These are phyloP conservation scores for Penicillium paneum DNA, from an alignment of 2,329 filamentous ascomycete genomes.

Conservation along the genomic window DNA sequence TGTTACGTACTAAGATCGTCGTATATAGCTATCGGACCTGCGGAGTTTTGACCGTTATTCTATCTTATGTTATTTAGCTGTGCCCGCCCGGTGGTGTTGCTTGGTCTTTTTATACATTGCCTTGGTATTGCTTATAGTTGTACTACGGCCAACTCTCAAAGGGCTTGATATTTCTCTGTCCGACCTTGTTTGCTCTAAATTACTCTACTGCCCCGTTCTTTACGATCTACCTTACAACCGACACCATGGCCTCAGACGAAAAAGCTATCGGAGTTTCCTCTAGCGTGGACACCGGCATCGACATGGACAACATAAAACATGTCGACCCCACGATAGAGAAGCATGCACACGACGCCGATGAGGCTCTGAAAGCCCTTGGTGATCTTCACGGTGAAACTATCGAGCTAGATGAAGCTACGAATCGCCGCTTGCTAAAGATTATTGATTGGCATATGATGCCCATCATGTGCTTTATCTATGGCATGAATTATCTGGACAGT, in stretches of 20 bases:
- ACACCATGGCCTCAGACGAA: conserved; percentile 31
- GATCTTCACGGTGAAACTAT: conserved; percentile 50
- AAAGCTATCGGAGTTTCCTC: conserved; percentile 36
- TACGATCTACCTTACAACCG: neutral
- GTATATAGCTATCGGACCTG: neutral
- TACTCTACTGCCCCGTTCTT: too few species aligned
- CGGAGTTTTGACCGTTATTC: neutral
- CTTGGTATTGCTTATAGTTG: neutral
- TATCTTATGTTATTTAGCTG: neutral
- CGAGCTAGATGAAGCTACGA: conserved; percentile 55
- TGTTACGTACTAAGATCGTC: neutral
- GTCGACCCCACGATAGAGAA: conserved; percentile 43
- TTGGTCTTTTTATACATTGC: neutral
- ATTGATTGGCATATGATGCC: conserved; percentile 64
- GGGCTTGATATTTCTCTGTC: neutral
- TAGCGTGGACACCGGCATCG: conserved; percentile 20
- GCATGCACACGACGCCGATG: conserved; percentile 58
- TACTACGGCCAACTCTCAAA: neutral
- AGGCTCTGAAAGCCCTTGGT: conserved; percentile 58
- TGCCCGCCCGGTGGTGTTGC: neutral
- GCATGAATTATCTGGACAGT: conserved; percentile 57
- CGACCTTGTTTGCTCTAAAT: neutral
- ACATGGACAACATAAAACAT: conserved; percentile 22
- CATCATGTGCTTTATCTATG: conserved; percentile 57
- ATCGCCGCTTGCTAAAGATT: conserved; percentile 56